Evolutionary conservation across 352 stramenopile species (phyloP).

Genomic region (Phytophthora crassamura): DNA sequence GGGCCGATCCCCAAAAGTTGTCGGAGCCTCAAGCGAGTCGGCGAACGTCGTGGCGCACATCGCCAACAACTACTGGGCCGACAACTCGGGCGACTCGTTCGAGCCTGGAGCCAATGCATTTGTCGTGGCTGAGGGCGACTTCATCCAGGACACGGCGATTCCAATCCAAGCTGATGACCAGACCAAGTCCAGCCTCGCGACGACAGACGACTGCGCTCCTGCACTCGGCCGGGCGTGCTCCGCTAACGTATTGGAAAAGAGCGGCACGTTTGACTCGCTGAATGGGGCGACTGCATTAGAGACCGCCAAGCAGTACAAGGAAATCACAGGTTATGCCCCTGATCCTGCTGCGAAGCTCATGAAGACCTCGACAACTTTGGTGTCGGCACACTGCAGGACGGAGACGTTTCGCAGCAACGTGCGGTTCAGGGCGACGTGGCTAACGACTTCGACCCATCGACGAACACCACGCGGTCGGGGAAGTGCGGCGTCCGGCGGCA

Average conservation of each 20-base stretch:
- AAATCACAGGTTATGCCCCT: constrained; percentile 8
- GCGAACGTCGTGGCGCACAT: constrained; percentile 42
- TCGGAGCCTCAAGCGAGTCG: constrained; percentile 10
- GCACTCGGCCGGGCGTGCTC: neutral
- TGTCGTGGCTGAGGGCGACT: constrained; percentile 48
- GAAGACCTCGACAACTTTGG: constrained; percentile 6
- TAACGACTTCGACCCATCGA: neutral
- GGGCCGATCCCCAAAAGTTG: constrained; percentile 41
- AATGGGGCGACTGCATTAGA: neutral
- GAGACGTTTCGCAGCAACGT: neutral
- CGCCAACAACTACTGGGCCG: constrained; percentile 51
- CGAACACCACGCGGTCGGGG: neutral
- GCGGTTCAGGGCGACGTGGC: neutral
- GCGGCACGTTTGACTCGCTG: constrained; percentile 3
- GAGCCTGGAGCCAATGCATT: constrained; percentile 20
- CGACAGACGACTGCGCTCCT: neutral
- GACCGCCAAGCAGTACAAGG: constrained; percentile 4
- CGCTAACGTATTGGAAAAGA: neutral
- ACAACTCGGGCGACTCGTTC: constrained; percentile 52
- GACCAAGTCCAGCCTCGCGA: neutral
- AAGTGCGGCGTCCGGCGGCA: constrained; percentile 34
- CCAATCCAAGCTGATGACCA: neutral
- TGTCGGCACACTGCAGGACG: constrained; percentile 1
- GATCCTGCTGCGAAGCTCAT: neutral
- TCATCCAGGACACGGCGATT: constrained; percentile 30